Evolutionary conservation across 2,329 filamentous ascomycete genomes (phyloP).

Genomic region (Ophiostoma sp.): DNA sequence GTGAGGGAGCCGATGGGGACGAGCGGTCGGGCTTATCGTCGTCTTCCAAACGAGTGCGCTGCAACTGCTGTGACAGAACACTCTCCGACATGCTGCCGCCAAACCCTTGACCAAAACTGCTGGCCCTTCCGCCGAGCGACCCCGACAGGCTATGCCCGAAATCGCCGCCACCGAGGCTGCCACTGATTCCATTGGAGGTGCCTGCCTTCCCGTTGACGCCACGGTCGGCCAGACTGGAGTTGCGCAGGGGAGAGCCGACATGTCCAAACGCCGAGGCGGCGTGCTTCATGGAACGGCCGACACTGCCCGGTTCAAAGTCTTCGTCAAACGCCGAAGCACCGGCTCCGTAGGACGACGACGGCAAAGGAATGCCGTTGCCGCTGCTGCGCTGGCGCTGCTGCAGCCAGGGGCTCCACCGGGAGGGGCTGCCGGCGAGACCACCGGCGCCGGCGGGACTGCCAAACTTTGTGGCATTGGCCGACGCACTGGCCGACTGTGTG

Average conservation of each 20-base stretch:
- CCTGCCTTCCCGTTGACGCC: background rate
- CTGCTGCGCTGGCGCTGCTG: slow-evolving; percentile 36
- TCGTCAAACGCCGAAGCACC: slow-evolving; percentile 42
- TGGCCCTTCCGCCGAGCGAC: slow-evolving; percentile 39
- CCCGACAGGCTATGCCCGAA: background rate
- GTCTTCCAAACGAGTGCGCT: slow-evolving; percentile 54
- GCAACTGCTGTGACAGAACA: slow-evolving; percentile 62
- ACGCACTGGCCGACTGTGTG: slow-evolving; percentile 36
- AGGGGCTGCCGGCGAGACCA: slow-evolving; percentile 58
- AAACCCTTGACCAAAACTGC: slow-evolving; percentile 35
- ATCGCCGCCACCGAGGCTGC: slow-evolving; percentile 35
- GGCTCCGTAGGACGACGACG: slow-evolving; percentile 41
- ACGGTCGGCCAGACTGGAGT: slow-evolving; percentile 59
- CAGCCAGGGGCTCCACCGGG: slow-evolving; percentile 59
- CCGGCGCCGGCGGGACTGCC: slow-evolving; percentile 51
- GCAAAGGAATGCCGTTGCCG: slow-evolving; percentile 33
- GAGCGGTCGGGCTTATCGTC: background rate
- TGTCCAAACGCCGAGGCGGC: slow-evolving; percentile 62
- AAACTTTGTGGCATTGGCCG: slow-evolving; percentile 53
- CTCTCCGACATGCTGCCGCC: slow-evolving; percentile 54
- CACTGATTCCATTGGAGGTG: background rate
- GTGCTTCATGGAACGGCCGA: slow-evolving; percentile 43
- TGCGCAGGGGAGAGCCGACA: slow-evolving; percentile 65
- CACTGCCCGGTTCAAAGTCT: slow-evolving; percentile 40
- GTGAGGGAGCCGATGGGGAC: background rate